Evolutionary conservation across 345 rosid genomes (phyloP), one percentile per base, ranked within the genome.

Genomic region (Linum trigynum): DNA sequence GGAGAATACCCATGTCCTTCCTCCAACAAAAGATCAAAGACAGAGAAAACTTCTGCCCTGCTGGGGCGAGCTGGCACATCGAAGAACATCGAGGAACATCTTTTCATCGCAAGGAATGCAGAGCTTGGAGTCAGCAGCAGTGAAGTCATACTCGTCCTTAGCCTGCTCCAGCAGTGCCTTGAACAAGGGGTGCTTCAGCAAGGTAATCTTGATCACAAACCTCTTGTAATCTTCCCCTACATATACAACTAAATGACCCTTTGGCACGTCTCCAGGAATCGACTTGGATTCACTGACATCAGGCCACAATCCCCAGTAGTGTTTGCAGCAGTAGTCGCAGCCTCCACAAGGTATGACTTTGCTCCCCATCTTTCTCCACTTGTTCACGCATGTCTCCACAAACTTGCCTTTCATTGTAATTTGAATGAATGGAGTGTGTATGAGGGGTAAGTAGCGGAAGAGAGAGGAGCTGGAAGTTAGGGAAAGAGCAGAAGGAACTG

Each of bases 261-360:
- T 92, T 3, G 98, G 96, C 3, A 92, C 91, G 70, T 92, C 96
- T 67, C 69, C 75, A 37, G 98, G 98, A 61, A 85, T 85, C 42
- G 74, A 75, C 60, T 67, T 67, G 39, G 72, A 80, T 65, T 81
- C 78, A 16, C 67, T 75, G 75, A 68, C 64, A 65, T 82, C 72
- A 7, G 76, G 74, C 82, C 81, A 71, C 38, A 82, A 66, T 7
- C 65, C 78, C 84, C 85, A 69, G 59, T 23, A 23, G 32, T 80
- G 63, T 3, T 48, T 48, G 41, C 58, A 77, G 70, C 89, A 81
- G 35, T 67, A 39, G 69, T 82, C 83, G 39, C 86, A 79, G 55
- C 76, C 80, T 1, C 65, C 64, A 74, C 80, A 80, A 65, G 83
- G 85, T 69, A 77, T 61, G 38, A 72, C 76, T 78, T 65, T 77